Evolutionary conservation across 805 yeast species (phyloP), one percentile per base, ranked within the genome.

Genomic region (Schizosaccharomyces japonicus): DNA sequence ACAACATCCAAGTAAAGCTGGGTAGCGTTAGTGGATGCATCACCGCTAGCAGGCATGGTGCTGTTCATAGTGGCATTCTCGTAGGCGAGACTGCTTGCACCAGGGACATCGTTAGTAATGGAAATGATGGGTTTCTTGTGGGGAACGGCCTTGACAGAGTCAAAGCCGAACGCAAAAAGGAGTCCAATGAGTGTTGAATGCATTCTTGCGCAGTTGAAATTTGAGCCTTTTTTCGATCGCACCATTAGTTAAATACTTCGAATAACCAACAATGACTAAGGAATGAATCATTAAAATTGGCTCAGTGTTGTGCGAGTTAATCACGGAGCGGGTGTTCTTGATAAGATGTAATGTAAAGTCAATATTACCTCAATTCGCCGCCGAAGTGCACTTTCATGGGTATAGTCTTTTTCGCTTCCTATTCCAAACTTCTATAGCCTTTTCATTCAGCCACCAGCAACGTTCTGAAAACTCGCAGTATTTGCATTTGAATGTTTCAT

Each of bases 371-470:
- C 7, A 8, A 29, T 29, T 8, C 11, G 32, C 15, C n/a, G 23
- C 23, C 27, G n/a, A 36, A 7, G 19, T 19, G 13, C 10, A 5
- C 17, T n/a, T 15, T 8, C 5, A 2, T 5, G 7, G 2, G 5
- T 17, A 23, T 23, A 36, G 26, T 15, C 10, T 5, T 2, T 8
- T 36, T 4, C 25, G 6, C 27, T 36, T 27, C 23, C 23, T 8
- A 36, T 36, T 36, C 11, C 17, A 6, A 6, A 36, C 3, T 36
- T 5, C 8, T n/a, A 21, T 19, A 8, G 8, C 27, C 27, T 36
- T 36, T n/a, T 36, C 23, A n/a, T 21, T 17, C 13, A 36, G 42
- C 42, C 42, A 36, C 42, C 42, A 36, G 23, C 42, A 36, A 19
- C 23, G 27, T 7, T 36, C 27, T 13, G 15, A 27, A 36, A 36